Percentiles rank a stretch among this genome's conserved stretches.
Conservation (phyloP, 2,329 filamentous ascomycete species). For the Colletotrichum sidae region DNA sequence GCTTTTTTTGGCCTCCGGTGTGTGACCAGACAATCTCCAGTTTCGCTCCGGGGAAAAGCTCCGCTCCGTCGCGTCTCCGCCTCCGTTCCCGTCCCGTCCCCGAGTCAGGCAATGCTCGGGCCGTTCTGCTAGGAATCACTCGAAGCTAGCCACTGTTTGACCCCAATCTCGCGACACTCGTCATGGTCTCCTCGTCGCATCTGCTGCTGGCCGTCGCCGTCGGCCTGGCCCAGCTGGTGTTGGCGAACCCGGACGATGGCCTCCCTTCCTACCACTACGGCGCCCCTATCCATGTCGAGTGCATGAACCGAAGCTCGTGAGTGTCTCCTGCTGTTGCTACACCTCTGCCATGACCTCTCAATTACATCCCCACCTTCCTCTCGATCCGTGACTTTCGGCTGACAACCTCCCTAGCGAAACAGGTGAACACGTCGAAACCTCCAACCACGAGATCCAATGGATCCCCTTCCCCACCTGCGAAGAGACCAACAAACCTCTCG, state of each 20-base stretch:
- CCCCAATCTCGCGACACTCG: constrained; percentile 3
- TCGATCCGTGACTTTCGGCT: not conserved
- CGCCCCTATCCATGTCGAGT: constrained; percentile 76
- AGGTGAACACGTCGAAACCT: constrained; percentile 88
- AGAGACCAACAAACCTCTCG: constrained; percentile 84
- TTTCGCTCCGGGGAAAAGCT: constrained; percentile 29
- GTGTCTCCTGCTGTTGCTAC: constrained; percentile 45
- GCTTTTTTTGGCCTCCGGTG: constrained; percentile 2
- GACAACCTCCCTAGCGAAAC: constrained; percentile 71
- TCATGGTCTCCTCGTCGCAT: constrained; percentile 20
- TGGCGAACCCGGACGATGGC: constrained; percentile 51
- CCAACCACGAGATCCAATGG: constrained; percentile 86
- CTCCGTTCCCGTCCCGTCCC: constrained; percentile 13
- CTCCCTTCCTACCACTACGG: constrained; percentile 75
- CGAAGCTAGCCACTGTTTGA: constrained; percentile 6
- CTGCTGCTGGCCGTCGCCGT: constrained; percentile 28
- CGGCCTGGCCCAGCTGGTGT: constrained; percentile 38
- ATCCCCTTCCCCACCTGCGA: constrained; percentile 91
- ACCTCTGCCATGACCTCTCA: not conserved
- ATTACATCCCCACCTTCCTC: not conserved
- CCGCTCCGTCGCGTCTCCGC: constrained; percentile 13
- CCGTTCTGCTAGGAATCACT: constrained; percentile 18
- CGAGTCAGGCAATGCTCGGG: constrained; percentile 35
- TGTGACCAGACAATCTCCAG: constrained; percentile 9
- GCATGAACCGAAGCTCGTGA: constrained; percentile 79